A percentile compares a stretch with the other conserved stretches of the same genome.
These are phyloP conservation scores for Auricularia auricula-judae DNA, from an alignment of 768 basidiomycete genomes.

Conservation along the genomic window DNA sequence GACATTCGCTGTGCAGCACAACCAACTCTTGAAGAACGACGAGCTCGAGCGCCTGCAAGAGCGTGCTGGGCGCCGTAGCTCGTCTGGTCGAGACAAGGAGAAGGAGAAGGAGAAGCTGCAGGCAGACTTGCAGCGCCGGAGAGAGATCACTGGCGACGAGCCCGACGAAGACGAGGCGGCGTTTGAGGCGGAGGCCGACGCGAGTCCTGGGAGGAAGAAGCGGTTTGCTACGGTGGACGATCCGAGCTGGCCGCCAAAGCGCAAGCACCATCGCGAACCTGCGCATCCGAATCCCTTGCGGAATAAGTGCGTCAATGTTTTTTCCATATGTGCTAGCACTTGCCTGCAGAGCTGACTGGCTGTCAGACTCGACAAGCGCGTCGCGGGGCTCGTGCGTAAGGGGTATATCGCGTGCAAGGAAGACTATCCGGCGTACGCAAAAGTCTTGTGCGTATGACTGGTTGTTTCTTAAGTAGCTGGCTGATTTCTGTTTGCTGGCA, in stretches of 20 bases:
- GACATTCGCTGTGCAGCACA: slow-evolving; percentile 65
- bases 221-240: slow-evolving; percentile 18
- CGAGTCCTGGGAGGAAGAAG: slow-evolving; percentile 8
- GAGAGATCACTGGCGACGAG: not conserved
- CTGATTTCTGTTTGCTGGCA: not conserved
- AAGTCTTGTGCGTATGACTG: not conserved
- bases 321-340: not conserved
- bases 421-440: not conserved
- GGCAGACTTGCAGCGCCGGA: slow-evolving; percentile 2
- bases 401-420: not conserved
- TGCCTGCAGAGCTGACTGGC: too few relatives aligned
- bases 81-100: not conserved
- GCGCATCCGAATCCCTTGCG: not conserved
- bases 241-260: slow-evolving; percentile 52
- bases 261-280: slow-evolving; percentile 36
- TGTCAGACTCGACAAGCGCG: not conserved
- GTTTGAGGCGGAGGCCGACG: slow-evolving; percentile 9
- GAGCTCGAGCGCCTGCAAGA: slow-evolving; percentile 37
- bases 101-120: slow-evolving; percentile 9
- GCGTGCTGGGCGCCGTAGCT: slow-evolving; percentile 13
- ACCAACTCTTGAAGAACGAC: slow-evolving; percentile 50
- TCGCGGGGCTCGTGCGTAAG: not conserved
- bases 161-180: not conserved
- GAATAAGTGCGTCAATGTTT: not conserved
- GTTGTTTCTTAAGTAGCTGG: not conserved